phyloP scores from a whole-genome alignment of 352 stramenopile species.

The Phytophthora cryptogea region DNA sequence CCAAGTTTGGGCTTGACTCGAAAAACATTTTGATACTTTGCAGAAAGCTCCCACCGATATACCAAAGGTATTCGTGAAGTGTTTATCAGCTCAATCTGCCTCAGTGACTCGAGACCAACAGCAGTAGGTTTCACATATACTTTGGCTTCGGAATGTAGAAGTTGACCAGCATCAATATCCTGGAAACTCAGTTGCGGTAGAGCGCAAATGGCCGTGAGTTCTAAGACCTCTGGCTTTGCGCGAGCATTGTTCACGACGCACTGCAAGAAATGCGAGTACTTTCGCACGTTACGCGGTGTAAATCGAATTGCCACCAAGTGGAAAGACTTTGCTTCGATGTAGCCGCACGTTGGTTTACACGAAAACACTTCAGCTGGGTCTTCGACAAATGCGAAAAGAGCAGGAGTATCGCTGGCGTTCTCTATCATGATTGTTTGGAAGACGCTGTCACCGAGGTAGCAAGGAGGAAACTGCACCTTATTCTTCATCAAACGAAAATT shows the following conservation, averaged over 20 bases:
- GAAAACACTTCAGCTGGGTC: constrained; percentile 67
- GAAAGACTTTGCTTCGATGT: constrained; percentile 79
- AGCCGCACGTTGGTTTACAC: constrained; percentile 73
- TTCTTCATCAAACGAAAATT: constrained; percentile 54
- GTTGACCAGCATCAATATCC: constrained; percentile 22
- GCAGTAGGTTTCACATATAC: constrained; percentile 88
- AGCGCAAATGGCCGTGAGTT: constrained; percentile 61
- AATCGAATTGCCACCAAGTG: constrained; percentile 86
- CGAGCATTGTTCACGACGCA: constrained; percentile 77
- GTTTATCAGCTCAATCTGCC: constrained; percentile 71
- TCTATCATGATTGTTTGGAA: constrained; percentile 90
- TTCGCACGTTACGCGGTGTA: constrained; percentile 44
- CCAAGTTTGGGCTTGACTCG: constrained; percentile 69
- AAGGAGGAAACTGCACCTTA: constrained; percentile 85
- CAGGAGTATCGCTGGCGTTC: constrained; percentile 90
- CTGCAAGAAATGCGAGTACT: constrained; percentile 62
- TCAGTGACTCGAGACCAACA: constrained; percentile 67
- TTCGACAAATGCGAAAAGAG: constrained; percentile 80
- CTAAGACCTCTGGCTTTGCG: constrained; percentile 52
- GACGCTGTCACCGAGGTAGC: constrained; percentile 86
- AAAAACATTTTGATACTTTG: constrained; percentile 64
- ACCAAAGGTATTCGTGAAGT: constrained; percentile 86
- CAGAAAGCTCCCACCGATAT: constrained; percentile 78
- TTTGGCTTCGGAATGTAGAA: constrained; percentile 33
- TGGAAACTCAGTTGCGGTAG: constrained; percentile 57